phyloP scores from a whole-genome alignment of 2,329 filamentous ascomycete genomes.

The Fusarium goolgardi region DNA sequence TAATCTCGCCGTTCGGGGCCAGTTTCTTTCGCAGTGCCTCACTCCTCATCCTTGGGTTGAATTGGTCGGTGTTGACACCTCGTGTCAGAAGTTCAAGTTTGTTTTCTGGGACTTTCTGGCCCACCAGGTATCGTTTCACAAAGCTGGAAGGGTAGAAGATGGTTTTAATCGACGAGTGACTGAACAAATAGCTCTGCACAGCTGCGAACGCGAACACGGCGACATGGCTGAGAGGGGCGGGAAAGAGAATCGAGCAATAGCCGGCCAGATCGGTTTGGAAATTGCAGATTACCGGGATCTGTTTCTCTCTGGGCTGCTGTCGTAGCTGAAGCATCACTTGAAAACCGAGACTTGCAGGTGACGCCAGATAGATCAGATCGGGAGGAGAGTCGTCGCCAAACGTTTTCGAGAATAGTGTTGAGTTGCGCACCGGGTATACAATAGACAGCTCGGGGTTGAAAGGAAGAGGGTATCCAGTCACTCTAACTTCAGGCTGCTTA shows the following conservation, averaged over 20 bases:
- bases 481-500: slow-evolving; percentile 63
- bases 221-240: slow-evolving; percentile 68
- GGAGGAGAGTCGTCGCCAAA: slow-evolving; percentile 65
- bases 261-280: slow-evolving; percentile 78
- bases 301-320: slow-evolving; percentile 65
- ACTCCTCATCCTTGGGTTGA: slow-evolving; percentile 66
- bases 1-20: slow-evolving; percentile 71
- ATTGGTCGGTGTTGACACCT: slow-evolving; percentile 73
- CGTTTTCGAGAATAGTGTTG: slow-evolving; percentile 68
- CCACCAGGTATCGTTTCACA: slow-evolving; percentile 70
- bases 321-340: slow-evolving; percentile 76
- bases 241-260: slow-evolving; percentile 77
- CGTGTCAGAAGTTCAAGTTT: slow-evolving; percentile 72
- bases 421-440: slow-evolving; percentile 75
- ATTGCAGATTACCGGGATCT: slow-evolving; percentile 72
- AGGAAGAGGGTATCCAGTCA: slow-evolving; percentile 73
- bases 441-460: slow-evolving; percentile 79
- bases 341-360: slow-evolving; percentile 76
- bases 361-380: slow-evolving; percentile 76
- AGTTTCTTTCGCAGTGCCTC: slow-evolving; percentile 64
- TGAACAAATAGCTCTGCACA: slow-evolving; percentile 75
- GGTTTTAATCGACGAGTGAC: slow-evolving; percentile 69
- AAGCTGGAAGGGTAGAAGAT: slow-evolving; percentile 77
- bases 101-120: slow-evolving; percentile 63
- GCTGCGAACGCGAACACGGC: slow-evolving; percentile 71